Base-by-base conservation (phyloP, 768 basidiomycete species). In the Leccinum uliginosum region DNA sequence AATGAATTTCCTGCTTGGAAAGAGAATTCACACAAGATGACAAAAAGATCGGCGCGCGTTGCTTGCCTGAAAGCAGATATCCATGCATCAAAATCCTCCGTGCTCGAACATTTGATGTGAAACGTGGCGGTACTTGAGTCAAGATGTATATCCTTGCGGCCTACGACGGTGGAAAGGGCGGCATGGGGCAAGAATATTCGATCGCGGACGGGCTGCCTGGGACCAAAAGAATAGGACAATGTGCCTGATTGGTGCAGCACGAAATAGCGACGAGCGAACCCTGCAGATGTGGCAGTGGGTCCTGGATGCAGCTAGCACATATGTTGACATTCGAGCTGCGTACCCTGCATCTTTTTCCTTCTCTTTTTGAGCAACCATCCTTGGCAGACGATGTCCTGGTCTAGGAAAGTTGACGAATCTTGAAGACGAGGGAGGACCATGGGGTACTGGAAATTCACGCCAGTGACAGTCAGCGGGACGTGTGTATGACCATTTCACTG, bases 291-390 rank as follows among this genome's bases (percentile, higher is more conserved):
- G 19, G 40, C 1, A 14, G 40, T 58, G 51, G 29, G 44, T 29
- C 24, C 49, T 50, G 14, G 38, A 24, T 51, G 23, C 21, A 53
- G 56, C 4, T 11, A n/a, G n/a, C n/a, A 10, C 3, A 40, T n/a
- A 40, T 35, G 5, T 19, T 21, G 10, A 51, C 29, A 54, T 32
- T 30, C 8, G 34, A 47, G 40, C 38, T 54, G 55, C 71, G 50
- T 62, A 85, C 91, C 91, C 76, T 93, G 91, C 87, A 92, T 86
- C 75, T 83, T 90, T 79, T 90, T 91, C 61, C 91, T 77, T 62
- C 91, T 78, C 74, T 93, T 93, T 76, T 93, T 93, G 59, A 93
- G 77, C 6, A 92, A 73, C 89, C 89, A 93, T 74, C 91, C 91
- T 63, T 89, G 79, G 51, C 74, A 78, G 4, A 87, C 60, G 50